Conservation (phyloP, 495 filamentous ascomycete genomes). For the Staphylotrichum tortipilum region DNA sequence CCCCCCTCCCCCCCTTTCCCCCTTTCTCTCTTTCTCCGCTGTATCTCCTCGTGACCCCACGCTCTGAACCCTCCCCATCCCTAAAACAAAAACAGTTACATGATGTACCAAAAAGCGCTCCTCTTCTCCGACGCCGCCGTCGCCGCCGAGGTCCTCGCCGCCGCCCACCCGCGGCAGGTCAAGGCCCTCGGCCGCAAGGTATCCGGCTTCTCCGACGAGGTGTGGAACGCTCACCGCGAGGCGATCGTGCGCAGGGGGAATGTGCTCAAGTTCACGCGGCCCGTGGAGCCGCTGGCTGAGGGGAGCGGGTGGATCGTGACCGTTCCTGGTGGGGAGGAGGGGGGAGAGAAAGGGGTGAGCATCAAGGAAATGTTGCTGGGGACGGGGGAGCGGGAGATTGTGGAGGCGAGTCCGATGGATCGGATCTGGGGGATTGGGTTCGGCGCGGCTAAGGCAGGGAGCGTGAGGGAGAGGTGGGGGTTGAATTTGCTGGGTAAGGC, state of each 20-base stretch:
- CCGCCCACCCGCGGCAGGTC: slow-evolving; percentile 34
- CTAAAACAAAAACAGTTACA: slow-evolving; percentile 35
- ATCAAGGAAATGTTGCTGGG: slow-evolving; percentile 36
- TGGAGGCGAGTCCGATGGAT: slow-evolving; percentile 57
- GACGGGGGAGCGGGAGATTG: slow-evolving; percentile 52
- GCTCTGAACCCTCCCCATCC: too few species aligned
- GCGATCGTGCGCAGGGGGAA: slow-evolving; percentile 53
- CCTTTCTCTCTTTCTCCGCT: not conserved
- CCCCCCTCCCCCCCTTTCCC: not conserved
- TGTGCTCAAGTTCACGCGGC: slow-evolving; percentile 49
- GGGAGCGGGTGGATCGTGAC: slow-evolving; percentile 3
- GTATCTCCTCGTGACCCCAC: not conserved
- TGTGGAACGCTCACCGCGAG: slow-evolving; percentile 46
- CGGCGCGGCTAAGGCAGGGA: slow-evolving; percentile 37
- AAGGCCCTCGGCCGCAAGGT: slow-evolving; percentile 52
- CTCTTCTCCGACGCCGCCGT: slow-evolving; percentile 40
- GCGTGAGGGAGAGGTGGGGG: slow-evolving; percentile 46
- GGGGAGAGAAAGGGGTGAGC: not conserved
- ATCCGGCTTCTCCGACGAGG: slow-evolving; percentile 39
- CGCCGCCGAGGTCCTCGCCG: slow-evolving; percentile 35
- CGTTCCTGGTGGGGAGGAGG: not conserved
- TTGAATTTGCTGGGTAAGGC: slow-evolving; percentile 58
- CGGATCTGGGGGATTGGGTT: slow-evolving; percentile 63
- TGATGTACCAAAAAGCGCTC: slow-evolving; percentile 56
- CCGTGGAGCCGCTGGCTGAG: slow-evolving; percentile 10